A percentile compares a stretch with the other conserved stretches of the same genome.
Evolutionary conservation across 2,329 filamentous ascomycete genomes (phyloP).

Genomic region (Diaporthe citrichinensis): DNA sequence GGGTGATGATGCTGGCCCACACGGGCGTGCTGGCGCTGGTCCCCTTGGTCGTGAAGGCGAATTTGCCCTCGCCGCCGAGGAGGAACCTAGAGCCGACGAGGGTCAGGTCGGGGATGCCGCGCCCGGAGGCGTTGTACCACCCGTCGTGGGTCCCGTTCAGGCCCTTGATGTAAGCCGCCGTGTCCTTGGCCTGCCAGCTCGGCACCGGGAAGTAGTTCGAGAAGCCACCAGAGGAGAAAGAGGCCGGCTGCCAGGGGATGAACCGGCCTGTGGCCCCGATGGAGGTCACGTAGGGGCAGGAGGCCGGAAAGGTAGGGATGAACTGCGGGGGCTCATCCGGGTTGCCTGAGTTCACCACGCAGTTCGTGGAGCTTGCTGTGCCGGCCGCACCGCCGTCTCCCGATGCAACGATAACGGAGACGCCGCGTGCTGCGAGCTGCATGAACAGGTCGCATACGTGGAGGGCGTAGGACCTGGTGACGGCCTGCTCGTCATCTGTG

Average conservation of each 20-base stretch:
- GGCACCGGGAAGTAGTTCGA: conserved; percentile 61
- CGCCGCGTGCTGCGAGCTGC: conserved; percentile 65
- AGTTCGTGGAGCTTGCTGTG: conserved; percentile 53
- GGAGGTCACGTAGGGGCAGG: conserved; percentile 60
- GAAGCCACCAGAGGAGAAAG: conserved; percentile 55
- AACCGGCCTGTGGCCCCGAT: conserved; percentile 44
- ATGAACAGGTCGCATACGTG: conserved; percentile 65
- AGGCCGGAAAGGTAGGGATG: conserved; percentile 62
- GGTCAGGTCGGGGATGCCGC: conserved; percentile 46
- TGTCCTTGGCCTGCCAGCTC: conserved; percentile 54
- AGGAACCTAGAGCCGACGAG: conserved; percentile 47
- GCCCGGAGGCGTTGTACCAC: conserved; percentile 44
- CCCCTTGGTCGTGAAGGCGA: conserved; percentile 55
- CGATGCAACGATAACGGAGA: conserved; percentile 62
- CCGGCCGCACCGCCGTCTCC: conserved; percentile 58
- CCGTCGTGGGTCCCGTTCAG: conserved; percentile 56
- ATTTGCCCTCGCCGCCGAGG: conserved; percentile 42
- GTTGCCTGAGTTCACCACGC: conserved; percentile 49
- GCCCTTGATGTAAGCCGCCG: conserved; percentile 42
- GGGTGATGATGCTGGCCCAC: conserved; percentile 69
- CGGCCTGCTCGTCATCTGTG: conserved; percentile 65
- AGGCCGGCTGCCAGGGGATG: conserved; percentile 36
- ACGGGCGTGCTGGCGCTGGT: conserved; percentile 70
- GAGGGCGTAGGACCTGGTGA: conserved; percentile 68
- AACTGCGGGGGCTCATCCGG: conserved; percentile 55